Conservation (phyloP, 2,329 filamentous ascomycete genomes). For the Fusarium duplospermum region DNA sequence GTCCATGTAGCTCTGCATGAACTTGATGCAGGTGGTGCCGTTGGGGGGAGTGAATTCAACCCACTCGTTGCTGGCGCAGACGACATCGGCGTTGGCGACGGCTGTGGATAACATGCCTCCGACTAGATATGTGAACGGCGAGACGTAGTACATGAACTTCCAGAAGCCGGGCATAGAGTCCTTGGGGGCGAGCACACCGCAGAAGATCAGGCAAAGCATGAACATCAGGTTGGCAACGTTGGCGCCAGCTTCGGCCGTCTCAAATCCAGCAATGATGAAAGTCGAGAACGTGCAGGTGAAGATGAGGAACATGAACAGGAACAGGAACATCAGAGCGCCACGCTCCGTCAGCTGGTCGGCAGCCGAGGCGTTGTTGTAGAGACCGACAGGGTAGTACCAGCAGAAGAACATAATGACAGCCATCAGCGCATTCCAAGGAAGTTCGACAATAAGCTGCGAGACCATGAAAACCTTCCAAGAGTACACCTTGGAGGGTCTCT, state of each 20-base stretch:
- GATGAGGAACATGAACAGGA: conserved; percentile 79
- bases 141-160: conserved; percentile 71
- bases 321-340: conserved; percentile 82
- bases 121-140: conserved; percentile 86
- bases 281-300: conserved; percentile 86
- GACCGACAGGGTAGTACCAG: conserved; percentile 89
- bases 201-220: conserved; percentile 64
- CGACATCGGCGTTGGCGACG: conserved; percentile 73
- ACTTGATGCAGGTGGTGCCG: conserved; percentile 69
- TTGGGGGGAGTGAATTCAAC: conserved; percentile 71
- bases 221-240: conserved; percentile 76
- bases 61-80: conserved; percentile 77
- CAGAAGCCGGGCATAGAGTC: conserved; percentile 68
- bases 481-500: conserved; percentile 86
- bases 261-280: conserved; percentile 77
- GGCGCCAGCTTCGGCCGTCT: conserved; percentile 73
- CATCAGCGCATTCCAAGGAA: conserved; percentile 86
- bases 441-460: conserved; percentile 83
- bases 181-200: conserved; percentile 43
- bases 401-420: conserved; percentile 80
- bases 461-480: conserved; percentile 89
- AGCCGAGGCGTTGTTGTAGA: conserved; percentile 75
- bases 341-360: conserved; percentile 73
- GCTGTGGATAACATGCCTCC: conserved; percentile 77
- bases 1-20: conserved; percentile 64